Base-by-base conservation (phyloP, 129 eudicot genomes). In the Heracleum sosnowskyi region DNA sequence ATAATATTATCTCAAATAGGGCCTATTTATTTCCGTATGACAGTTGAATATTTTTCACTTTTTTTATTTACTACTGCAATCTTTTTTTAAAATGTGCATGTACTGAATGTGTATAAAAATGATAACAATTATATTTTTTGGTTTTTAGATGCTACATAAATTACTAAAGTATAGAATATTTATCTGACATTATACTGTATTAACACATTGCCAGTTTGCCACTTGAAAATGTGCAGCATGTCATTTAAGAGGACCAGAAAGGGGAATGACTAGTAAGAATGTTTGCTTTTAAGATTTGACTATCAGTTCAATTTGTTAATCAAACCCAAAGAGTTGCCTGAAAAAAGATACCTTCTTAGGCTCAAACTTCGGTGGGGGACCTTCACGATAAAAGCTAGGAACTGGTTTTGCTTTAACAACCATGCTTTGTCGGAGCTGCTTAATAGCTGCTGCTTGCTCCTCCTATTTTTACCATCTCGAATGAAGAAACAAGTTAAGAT, bases 321-420 rank as follows among this genome's bases (percentile, higher is more conserved):
- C 55, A 42, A 72, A 40, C 74, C 47, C 66, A 11, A 29, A 33
- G 37, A 33, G 26, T 69, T 69, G 15, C 28, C 36, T 68, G n/a
- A 35, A 40, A 28, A 33, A 75, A n/a, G n/a, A n/a, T 87, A 95
- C 98, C 97, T 95, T 95, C 82, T 95, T 95, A 69, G 86, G 97
- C 81, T 95, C 98, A 68, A 60, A 88, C 87, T 96, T 96, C 39
- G 97, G 97, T 53, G 99, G 96, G 78, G 99, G 95, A 33, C 96
- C 96, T 87, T 90, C 89, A 29, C 85, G 89, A 84, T 96, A 96
- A 86, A 96, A 96, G 70, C 78, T 96, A 76, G 99, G 99, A 79
- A 96, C 95, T 42, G 97, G 99, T 64, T 92, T 92, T 74, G 99
- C 99, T 89, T 85, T 96, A 76, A 84, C 83, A 40, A 83, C 87